Conservation (phyloP, 2,329 filamentous ascomycete species). For the Xylariales sp. region DNA sequence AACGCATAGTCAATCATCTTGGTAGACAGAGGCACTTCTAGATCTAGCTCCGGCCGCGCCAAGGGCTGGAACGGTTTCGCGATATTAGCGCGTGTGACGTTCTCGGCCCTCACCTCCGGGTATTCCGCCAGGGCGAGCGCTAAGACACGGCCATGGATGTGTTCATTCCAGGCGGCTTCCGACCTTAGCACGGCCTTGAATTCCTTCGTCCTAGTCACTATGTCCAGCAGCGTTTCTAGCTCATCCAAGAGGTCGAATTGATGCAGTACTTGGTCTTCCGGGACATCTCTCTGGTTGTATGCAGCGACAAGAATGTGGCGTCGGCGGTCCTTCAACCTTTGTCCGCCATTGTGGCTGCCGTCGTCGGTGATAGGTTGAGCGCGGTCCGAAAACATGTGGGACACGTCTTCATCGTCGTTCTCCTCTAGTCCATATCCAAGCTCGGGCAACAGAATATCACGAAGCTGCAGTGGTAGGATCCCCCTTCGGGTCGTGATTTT, state of each 20-base stretch:
- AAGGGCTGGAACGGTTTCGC: not conserved
- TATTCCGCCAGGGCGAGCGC: not conserved
- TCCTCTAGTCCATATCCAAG: not conserved
- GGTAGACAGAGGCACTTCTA: not conserved
- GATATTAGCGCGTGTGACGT: constrained; percentile 21
- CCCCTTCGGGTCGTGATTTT: not conserved
- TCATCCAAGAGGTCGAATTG: not conserved
- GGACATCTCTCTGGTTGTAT: not conserved
- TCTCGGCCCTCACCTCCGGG: not conserved
- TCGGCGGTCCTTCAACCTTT: no score
- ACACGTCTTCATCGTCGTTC: not conserved
- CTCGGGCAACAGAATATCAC: not conserved
- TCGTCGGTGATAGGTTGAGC: no score
- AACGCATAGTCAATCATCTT: not conserved
- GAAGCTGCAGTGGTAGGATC: constrained; percentile 9
- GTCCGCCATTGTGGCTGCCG: no score
- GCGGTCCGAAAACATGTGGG: not conserved
- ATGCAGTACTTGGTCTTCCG: not conserved
- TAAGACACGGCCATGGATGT: not conserved
- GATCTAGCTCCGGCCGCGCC: not conserved
- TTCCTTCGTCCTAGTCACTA: not conserved
- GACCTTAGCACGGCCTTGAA: not conserved
- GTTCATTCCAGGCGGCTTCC: constrained; percentile 1
- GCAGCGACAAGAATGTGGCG: no score
- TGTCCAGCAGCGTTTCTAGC: not conserved